Conservation (phyloP, 2,329 filamentous ascomycete species). For the Juglanconis juglandina region DNA sequence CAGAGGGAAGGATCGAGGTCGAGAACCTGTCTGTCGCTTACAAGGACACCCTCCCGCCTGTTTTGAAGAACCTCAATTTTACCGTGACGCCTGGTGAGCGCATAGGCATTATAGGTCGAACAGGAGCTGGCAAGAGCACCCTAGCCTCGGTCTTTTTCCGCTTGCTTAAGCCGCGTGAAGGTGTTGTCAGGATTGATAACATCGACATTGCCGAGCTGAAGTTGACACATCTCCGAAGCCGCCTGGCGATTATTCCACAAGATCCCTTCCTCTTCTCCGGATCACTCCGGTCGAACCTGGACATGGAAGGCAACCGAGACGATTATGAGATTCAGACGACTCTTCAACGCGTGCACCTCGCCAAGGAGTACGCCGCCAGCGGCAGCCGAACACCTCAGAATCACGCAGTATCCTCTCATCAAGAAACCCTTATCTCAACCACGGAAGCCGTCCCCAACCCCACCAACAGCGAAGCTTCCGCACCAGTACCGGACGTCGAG, state of each 20-base stretch:
- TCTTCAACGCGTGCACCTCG: constrained; percentile 58
- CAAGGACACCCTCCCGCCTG: constrained; percentile 32
- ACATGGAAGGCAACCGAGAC: constrained; percentile 58
- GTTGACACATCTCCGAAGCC: constrained; percentile 56
- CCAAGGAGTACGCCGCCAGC: constrained; percentile 42
- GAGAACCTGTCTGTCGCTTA: constrained; percentile 36
- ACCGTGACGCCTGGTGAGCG: constrained; percentile 50
- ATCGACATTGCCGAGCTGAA: constrained; percentile 56
- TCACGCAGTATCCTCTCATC: constrained; percentile 14
- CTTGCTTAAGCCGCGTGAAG: constrained; percentile 43
- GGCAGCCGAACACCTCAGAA: constrained; percentile 27
- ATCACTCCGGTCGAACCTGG: constrained; percentile 60
- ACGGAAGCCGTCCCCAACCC: constrained; percentile 12
- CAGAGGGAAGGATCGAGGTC: constrained; percentile 36
- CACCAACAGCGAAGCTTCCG: constrained; percentile 1
- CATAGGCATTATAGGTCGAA: constrained; percentile 63
- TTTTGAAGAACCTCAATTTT: constrained; percentile 36
- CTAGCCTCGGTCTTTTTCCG: constrained; percentile 64
- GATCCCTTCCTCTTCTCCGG: constrained; percentile 65
- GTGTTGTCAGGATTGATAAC: constrained; percentile 43
- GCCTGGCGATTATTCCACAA: constrained; percentile 64
- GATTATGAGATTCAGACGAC: constrained; percentile 60
- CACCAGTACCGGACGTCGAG: neutral
- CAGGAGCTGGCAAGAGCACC: constrained; percentile 63
- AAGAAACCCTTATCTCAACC: constrained; percentile 20